Percentiles rank a stretch among this genome's conserved stretches.
Evolutionary conservation across 1,284 basidiomycete species (phyloP).

Genomic region (Leccinum griseonigrum): DNA sequence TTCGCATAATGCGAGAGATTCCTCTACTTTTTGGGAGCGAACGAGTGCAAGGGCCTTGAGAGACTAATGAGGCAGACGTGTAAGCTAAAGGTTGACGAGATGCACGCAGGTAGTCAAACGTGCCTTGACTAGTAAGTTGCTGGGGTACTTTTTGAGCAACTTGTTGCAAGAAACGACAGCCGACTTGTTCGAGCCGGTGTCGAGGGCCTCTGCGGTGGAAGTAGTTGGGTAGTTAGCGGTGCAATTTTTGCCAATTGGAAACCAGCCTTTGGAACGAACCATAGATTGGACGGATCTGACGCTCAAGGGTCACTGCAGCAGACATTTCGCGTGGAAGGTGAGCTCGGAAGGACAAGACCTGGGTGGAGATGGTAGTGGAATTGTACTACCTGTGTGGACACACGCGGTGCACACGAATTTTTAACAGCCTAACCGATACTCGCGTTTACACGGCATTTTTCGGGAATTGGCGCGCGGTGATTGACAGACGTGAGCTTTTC

Average conservation of each 20-base stretch:
- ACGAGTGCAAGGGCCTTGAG: constrained; percentile 83
- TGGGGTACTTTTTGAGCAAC: constrained; percentile 76
- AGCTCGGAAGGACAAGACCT: not conserved
- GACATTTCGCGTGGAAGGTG: constrained; percentile 33
- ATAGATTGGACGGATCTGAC: constrained; percentile 78
- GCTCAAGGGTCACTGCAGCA: constrained; percentile 55
- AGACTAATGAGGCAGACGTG: constrained; percentile 40
- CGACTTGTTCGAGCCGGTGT: constrained; percentile 81
- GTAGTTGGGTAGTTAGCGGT: constrained; percentile 7
- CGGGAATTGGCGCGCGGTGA: constrained; percentile 18
- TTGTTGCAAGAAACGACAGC: constrained; percentile 83
- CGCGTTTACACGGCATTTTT: constrained; percentile 28
- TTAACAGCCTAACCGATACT: constrained; percentile 30
- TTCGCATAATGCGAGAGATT: constrained; percentile 74
- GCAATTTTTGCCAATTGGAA: not conserved
- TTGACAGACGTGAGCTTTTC: constrained; percentile 9
- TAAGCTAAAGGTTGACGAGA: not conserved
- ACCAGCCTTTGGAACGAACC: constrained; percentile 42
- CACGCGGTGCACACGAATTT: constrained; percentile 23
- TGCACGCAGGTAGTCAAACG: constrained; percentile 8
- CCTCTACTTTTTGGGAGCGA: constrained; percentile 78
- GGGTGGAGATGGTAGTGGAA: not conserved
- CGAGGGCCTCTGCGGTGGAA: constrained; percentile 65
- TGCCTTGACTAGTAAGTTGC: constrained; percentile 72
- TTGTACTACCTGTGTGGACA: constrained; percentile 5